Base-by-base conservation (phyloP, 371 early-diverging fungal species). In the Mucor sp. region DNA sequence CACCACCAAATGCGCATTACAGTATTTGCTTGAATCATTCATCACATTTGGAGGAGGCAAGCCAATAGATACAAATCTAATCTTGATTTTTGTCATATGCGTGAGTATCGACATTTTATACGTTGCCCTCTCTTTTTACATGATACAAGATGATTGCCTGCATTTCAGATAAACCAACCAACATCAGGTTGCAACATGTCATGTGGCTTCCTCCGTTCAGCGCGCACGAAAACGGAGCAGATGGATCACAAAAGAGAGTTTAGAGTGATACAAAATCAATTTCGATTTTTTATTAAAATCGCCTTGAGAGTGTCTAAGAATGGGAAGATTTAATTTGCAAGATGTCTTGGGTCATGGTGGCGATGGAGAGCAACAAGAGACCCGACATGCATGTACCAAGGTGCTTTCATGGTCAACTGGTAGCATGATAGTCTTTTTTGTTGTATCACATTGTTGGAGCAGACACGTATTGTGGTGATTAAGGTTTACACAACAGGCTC, bases 231-330 rank as follows among this genome's bases (percentile, higher is more conserved):
- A 50, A 50, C 11, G 53, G 53, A 25, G 53, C 15, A 50, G 41
- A 17, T 14, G 41, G 41, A 41, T 41, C 41, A 41, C 41, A 41
- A 41, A 41, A 41, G 41, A 41, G 17, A 41, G 41, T 5, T 50
- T 12, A 25, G 53, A 50, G 53, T 50, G 53, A 50, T 50, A 50
- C 53, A 50, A 50, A 27, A 50, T 50, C 53, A 50, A 27, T 50
- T 50, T 50, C 25, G 12, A 50, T 23, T 50, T 23, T 23, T 50
- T 50, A 50, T 50, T 50, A 12, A 25, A 50, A 19, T 23, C 21
- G 12, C 12, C 21, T 23, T 5, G 8, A 23, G 53, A 50, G 23
- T 25, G 23, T 7, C 14, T 50, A 50, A 21, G 25, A 12, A 27
- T 4, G 53, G 14, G 12, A 50, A 27, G 4, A 25, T 41, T 17